Evolutionary conservation across 116 monocot genomes (phyloP), one percentile per base, ranked within the genome.

Genomic region (Thalassia testudinum): DNA sequence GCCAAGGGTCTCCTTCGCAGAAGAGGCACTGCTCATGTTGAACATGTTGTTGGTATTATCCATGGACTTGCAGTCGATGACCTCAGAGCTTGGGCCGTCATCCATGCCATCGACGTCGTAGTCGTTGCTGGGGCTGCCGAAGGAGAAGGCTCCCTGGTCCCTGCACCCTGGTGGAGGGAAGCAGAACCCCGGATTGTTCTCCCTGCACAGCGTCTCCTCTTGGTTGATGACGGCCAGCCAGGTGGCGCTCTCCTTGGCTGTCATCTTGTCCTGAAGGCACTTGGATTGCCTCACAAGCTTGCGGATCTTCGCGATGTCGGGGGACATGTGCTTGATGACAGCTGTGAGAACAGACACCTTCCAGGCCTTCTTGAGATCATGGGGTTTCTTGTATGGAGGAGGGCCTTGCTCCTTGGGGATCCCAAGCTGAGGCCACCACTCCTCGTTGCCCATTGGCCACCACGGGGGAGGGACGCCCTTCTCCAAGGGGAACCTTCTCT

Each of bases 201-300:
- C 27, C 49, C 70, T 14, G 20, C 68, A 70, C 26, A 63, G 25
- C 10, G 55, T 51, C 60, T 80, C 83, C 67, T 89, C 89, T 61
- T 80, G 75, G 42, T 66, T 77, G 48, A 89, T 54, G 16, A 83
- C 80, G 0, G 72, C 67, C 21, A 67, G 40, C 89, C 89, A 89
- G 10, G 74, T 79, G 0, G 76, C 71, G 15, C 69, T 79, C 71
- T 89, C 89, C 63, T 77, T 83, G 1, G 89, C 89, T 0, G 82
- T 89, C 89, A 89, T 89, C 69, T 80, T 89, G 69, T 89, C 80
- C 58, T 83, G 80, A 5, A 83, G 74, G 49, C 83, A 80, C 71
- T 89, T 89, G 0, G 83, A 89, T 45, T 80, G 83, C 50, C 83
- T 57, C 17, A 83, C 83, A 8, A 89, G 77, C 53, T 73, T 69